A percentile compares a stretch with the other conserved stretches of the same genome.
These are phyloP conservation scores for Rhynchosporium agropyri DNA, from an alignment of 2,329 filamentous ascomycete species.

Conservation along the genomic window DNA sequence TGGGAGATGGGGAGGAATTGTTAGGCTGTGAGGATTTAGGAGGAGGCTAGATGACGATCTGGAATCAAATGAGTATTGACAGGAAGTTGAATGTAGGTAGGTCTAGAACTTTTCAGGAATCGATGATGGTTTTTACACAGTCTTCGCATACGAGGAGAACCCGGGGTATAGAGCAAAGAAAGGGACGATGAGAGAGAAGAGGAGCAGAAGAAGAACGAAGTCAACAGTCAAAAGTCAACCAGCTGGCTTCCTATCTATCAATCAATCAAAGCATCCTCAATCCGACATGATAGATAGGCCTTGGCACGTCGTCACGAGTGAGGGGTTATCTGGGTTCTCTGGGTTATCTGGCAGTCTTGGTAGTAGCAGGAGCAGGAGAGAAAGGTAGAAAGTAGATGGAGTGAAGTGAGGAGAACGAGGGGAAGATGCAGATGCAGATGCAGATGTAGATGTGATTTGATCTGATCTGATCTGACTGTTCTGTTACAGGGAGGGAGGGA, in stretches of 20 bases:
- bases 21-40: background rate
- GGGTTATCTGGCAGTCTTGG: too few relatives aligned
- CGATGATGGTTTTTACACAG: background rate
- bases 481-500: background rate
- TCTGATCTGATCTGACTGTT: too few relatives aligned
- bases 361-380: too few relatives aligned
- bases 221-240: background rate
- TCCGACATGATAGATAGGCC: background rate
- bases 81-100: background rate
- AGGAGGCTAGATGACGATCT: background rate
- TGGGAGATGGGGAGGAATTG: background rate
- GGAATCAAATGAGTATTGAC: background rate
- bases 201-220: background rate
- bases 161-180: background rate
- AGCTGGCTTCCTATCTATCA: background rate
- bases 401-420: too few relatives aligned
- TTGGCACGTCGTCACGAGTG: conserved; percentile 14
- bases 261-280: background rate
- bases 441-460: too few relatives aligned
- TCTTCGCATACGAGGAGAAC: background rate
- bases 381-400: too few relatives aligned
- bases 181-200: background rate
- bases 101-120: background rate
- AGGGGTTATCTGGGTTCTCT: background rate
- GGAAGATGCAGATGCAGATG: too few relatives aligned